phyloP scores from a whole-genome alignment of 805 yeast genomes.

The Nakazawaea peltata region DNA sequence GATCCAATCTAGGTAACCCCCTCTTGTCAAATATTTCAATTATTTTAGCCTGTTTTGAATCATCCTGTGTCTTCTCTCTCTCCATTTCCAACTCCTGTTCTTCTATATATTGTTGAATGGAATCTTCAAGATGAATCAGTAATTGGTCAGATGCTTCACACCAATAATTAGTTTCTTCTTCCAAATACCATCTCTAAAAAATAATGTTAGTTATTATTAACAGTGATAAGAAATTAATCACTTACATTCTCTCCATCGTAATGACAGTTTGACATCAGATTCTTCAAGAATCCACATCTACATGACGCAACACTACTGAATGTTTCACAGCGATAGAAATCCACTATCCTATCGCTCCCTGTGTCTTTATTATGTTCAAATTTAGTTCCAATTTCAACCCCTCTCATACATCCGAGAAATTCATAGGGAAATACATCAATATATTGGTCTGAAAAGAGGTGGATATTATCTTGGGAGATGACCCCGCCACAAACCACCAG shows the following conservation, averaged over 20 bases:
- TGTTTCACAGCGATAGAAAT: slow-evolving; percentile 8
- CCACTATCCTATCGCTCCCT: slow-evolving; percentile 1
- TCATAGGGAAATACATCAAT: not conserved
- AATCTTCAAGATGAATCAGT: not conserved
- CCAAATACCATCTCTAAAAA: no score
- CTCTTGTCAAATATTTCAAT: slow-evolving; percentile 1
- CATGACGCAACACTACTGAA: slow-evolving; percentile 2
- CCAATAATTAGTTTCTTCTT: no score
- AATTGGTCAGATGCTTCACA: no score
- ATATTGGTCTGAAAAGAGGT: slow-evolving; percentile 2
- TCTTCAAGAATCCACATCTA: slow-evolving; percentile 2
- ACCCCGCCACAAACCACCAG: not conserved
- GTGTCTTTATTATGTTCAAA: not conserved
- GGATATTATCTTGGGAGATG: no score
- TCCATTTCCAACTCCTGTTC: slow-evolving; percentile 1
- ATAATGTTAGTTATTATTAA: no score
- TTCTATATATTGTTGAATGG: not conserved
- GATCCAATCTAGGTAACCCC: not conserved
- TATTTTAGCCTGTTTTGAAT: slow-evolving; percentile 1
- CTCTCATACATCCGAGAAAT: slow-evolving; percentile 3
- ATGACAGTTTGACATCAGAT: not conserved
- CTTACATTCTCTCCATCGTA: slow-evolving; percentile 4
- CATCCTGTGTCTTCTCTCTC: not conserved
- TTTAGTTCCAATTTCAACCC: slow-evolving; percentile 3
- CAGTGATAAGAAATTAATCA: no score